Base-by-base conservation (phyloP, 805 yeast species). In the Candida methanosorbosa region DNA sequence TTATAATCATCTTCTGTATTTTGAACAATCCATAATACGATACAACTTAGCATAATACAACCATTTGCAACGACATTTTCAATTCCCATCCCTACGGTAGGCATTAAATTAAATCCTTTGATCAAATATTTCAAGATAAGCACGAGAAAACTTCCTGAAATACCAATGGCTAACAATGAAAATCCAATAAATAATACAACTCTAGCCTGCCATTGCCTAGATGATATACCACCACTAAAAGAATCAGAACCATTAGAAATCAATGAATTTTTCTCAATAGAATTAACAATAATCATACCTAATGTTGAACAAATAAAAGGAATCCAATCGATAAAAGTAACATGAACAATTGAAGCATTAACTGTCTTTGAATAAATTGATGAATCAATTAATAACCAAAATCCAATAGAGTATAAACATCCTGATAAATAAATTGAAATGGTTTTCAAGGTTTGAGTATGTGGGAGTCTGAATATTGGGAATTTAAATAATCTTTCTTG, bases 1-100 rank as follows among this genome's bases (percentile, higher is more conserved):
- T 94, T 82, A 60, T 88, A 90, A 58, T 90, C 97, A 52, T 92
- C 97, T 57, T 92, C 97, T 39, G 87, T 79, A 56, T 87, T 92
- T 56, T 90, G 97, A 17, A 95, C 86, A 35, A 90, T 64, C 98
- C 98, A 92, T 48, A 92, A 64, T 8, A 80, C 68, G 31, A 85
- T 75, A 58, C 97, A 88, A 63, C 97, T 86, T 47, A 85, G 61
- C 86, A 90, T 82, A 24, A 90, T 75, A 41, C 81, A 66, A 7
- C 75, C 72, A 49, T 88, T 86, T 30, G 85, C 78, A 17, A 81
- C 71, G 27, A 92, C 88, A 59, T 90, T 90, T 38, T 85, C 78
- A 17, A 86, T 72, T 14, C 97, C 98, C 95, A 92, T 87, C 4
- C 92, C 90, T 35, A 90, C 68, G 1, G 96, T 86, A 25, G 97